Conservation (phyloP, 768 basidiomycete species). For the Termitomyces sp. region DNA sequence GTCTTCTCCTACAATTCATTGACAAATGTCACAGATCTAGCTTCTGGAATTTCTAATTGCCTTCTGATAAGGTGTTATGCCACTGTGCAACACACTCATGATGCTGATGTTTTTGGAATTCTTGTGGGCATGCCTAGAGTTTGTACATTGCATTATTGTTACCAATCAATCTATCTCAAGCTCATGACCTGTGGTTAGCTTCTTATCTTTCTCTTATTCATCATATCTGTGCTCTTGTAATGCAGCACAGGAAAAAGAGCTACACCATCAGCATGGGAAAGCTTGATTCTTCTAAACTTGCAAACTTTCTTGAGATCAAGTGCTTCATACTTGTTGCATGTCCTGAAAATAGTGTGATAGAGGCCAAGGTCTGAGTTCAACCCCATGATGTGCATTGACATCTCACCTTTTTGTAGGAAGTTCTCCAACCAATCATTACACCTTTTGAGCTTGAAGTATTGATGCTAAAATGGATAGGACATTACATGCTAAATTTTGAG, state of each 20-base stretch:
- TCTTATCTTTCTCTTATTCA: conserved; percentile 87
- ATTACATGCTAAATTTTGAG: conserved; percentile 78
- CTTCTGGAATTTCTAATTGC: conserved; percentile 71
- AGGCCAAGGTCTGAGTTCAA: conserved; percentile 50
- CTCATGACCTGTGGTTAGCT: conserved; percentile 38
- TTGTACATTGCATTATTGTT: conserved; percentile 40
- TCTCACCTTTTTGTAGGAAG: conserved; percentile 55
- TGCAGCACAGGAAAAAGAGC: conserved; percentile 73
- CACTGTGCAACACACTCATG: conserved; percentile 80
- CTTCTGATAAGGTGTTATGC: conserved; percentile 90
- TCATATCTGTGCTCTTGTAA: conserved; percentile 74
- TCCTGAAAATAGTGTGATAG: conserved; percentile 84
- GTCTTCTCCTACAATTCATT: conserved; percentile 76
- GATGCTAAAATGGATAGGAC: conserved; percentile 69
- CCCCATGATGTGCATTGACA: not conserved
- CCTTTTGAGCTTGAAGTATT: conserved; percentile 84
- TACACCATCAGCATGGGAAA: conserved; percentile 97
- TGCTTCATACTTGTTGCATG: conserved; percentile 96
- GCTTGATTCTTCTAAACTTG: conserved; percentile 91
- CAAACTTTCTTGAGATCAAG: conserved; percentile 94
- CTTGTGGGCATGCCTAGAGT: conserved; percentile 94
- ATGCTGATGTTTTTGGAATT: conserved; percentile 93
- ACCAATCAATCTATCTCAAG: not conserved
- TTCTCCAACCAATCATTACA: conserved; percentile 86
- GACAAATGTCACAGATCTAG: conserved; percentile 41